Percentiles rank a stretch among this genome's conserved stretches.
phyloP scores from a whole-genome alignment of 2,329 filamentous ascomycete species.

The Fusarium sororula region DNA sequence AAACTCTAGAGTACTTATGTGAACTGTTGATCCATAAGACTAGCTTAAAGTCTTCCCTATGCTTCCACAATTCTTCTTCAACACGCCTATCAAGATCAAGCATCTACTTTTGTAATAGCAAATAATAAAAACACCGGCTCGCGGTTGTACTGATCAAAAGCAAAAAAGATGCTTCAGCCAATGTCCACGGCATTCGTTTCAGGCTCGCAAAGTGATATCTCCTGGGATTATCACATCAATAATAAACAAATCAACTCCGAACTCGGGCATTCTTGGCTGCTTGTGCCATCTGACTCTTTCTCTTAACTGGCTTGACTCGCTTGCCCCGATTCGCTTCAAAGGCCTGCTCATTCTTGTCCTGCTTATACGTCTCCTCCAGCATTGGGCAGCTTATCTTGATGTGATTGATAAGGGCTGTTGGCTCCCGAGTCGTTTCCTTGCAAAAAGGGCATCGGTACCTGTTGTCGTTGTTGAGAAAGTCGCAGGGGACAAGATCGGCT shows the following conservation, averaged over 20 bases:
- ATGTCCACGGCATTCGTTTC: neutral
- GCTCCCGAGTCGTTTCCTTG: neutral
- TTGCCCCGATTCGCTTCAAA: neutral
- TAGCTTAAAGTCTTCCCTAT: neutral
- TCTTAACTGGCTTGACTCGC: neutral
- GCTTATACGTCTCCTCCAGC: neutral
- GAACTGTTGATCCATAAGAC: neutral
- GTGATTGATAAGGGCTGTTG: neutral
- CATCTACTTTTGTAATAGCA: neutral
- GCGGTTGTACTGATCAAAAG: neutral
- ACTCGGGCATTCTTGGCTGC: neutral
- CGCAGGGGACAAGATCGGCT: neutral
- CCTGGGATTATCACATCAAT: neutral
- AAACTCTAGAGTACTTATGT: neutral
- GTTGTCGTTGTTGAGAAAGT: slow-evolving; percentile 1
- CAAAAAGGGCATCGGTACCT: slow-evolving; percentile 19
- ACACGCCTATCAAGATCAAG: neutral
- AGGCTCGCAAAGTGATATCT: neutral
- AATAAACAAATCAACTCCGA: neutral
- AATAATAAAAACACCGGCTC: neutral
- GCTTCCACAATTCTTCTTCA: neutral
- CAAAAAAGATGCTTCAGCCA: neutral
- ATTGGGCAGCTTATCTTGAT: neutral
- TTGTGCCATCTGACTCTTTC: neutral
- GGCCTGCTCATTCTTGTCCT: neutral